phyloP scores from a whole-genome alignment of 2,329 filamentous ascomycete species.

The Ceratocystis alfenasii region DNA sequence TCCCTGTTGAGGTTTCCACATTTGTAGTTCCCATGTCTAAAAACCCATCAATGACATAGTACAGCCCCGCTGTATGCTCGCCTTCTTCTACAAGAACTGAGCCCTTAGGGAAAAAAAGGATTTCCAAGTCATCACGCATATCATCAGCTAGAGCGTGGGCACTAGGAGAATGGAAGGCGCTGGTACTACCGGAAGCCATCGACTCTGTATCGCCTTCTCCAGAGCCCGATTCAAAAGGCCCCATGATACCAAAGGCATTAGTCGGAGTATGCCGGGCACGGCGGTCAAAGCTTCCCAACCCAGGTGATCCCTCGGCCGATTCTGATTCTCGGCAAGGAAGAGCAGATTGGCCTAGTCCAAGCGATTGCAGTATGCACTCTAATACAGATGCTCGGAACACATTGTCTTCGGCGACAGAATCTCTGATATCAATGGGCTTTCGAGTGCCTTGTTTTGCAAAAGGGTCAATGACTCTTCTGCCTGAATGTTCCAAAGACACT shows the following conservation, averaged over 20 bases:
- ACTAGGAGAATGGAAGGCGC: conserved; percentile 49
- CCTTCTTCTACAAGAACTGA: conserved; percentile 93
- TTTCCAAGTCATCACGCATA: conserved; percentile 83
- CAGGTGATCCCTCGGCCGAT: conserved; percentile 76
- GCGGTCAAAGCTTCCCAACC: conserved; percentile 40
- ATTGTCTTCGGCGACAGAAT: conserved; percentile 76
- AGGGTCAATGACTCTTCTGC: conserved; percentile 20
- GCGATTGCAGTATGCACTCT: conserved; percentile 89
- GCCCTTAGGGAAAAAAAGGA: conserved; percentile 92
- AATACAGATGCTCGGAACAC: conserved; percentile 82
- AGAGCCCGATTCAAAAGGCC: conserved; percentile 59
- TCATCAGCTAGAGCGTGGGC: conserved; percentile 60
- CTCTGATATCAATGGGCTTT: conserved; percentile 51
- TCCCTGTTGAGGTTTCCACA: conserved; percentile 15
- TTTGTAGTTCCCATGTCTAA: conserved; percentile 54
- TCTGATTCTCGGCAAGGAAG: conserved; percentile 53
- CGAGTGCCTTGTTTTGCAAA: conserved; percentile 21
- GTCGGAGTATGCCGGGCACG: conserved; percentile 29
- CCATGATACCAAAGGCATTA: conserved; percentile 84
- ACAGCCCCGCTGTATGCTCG: conserved; percentile 88
- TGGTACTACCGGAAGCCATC: conserved; percentile 57
- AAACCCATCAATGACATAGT: conserved; percentile 96
- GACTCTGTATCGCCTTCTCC: conserved; percentile 80
- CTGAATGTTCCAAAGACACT: conserved; percentile 9
- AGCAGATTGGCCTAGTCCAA: conserved; percentile 63